Percentiles rank a stretch among this genome's conserved stretches.
Conservation (phyloP, 345 rosid species). For the Hibiscus syriacus region DNA sequence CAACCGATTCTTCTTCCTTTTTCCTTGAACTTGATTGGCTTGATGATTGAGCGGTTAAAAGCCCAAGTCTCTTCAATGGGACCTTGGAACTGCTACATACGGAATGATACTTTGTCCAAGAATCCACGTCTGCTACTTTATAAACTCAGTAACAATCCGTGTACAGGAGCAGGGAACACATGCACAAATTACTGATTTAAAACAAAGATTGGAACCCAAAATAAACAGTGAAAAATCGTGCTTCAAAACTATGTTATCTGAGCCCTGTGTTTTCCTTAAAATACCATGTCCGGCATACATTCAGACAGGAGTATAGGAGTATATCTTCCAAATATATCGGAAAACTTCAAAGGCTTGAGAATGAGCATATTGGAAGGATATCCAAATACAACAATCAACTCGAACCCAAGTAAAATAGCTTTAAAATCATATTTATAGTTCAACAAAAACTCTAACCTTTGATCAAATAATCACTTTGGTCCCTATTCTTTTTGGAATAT, state of each 20-base stretch:
- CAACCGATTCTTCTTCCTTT: conserved; percentile 29
- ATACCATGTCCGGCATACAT: not conserved
- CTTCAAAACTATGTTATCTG: not conserved
- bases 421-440: not conserved
- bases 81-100: conserved; percentile 58
- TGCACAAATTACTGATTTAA: not conserved
- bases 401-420: not conserved
- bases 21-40: conserved; percentile 23
- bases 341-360: not conserved
- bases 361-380: not conserved
- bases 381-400: not conserved
- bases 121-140: conserved; percentile 29
- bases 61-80: conserved; percentile 40
- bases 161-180: not conserved
- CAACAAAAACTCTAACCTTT: too few species aligned
- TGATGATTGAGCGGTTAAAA: conserved; percentile 33
- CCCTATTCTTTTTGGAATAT: too few species aligned
- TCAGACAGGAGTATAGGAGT: not conserved
- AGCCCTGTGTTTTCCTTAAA: not conserved
- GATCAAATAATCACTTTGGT: too few species aligned
- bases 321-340: not conserved
- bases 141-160: not conserved
- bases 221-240: not conserved
- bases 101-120: conserved; percentile 35
- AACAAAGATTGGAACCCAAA: not conserved